phyloP scores from a whole-genome alignment of 2,329 filamentous ascomycete genomes.

The Metarhizium robertsii region DNA sequence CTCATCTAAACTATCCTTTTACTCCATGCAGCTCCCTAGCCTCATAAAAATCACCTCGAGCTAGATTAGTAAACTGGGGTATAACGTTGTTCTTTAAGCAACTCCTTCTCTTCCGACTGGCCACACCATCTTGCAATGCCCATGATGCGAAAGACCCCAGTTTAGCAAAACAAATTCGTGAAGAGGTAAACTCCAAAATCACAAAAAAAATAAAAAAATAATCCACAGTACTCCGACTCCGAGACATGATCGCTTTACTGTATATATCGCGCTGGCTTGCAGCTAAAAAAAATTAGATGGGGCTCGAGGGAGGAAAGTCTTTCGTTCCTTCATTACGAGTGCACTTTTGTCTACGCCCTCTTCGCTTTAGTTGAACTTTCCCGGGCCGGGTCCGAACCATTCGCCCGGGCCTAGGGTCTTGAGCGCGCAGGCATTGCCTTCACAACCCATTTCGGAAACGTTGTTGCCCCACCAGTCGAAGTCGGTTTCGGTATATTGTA shows the following conservation, averaged over 20 bases:
- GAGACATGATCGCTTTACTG: conserved; percentile 1
- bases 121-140: neutral
- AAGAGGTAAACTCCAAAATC: neutral
- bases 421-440: conserved; percentile 29
- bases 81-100: neutral
- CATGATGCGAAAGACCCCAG: neutral
- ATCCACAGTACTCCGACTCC: neutral
- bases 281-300: neutral
- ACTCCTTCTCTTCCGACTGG: neutral
- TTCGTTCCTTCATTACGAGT: neutral
- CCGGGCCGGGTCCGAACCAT: conserved; percentile 30
- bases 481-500: conserved; percentile 33
- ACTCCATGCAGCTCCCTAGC: neutral
- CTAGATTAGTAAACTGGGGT: neutral
- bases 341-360: neutral
- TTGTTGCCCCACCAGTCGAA: conserved; percentile 42
- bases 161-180: neutral
- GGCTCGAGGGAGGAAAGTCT: conserved; percentile 7
- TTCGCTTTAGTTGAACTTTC: conserved; percentile 24
- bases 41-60: neutral
- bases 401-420: conserved; percentile 24
- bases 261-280: neutral
- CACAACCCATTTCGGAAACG: conserved; percentile 30
- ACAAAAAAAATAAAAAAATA: neutral
- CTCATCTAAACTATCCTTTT: neutral